phyloP scores from a whole-genome alignment of 2,329 filamentous ascomycete genomes.

The Penicillium hesseltinei region DNA sequence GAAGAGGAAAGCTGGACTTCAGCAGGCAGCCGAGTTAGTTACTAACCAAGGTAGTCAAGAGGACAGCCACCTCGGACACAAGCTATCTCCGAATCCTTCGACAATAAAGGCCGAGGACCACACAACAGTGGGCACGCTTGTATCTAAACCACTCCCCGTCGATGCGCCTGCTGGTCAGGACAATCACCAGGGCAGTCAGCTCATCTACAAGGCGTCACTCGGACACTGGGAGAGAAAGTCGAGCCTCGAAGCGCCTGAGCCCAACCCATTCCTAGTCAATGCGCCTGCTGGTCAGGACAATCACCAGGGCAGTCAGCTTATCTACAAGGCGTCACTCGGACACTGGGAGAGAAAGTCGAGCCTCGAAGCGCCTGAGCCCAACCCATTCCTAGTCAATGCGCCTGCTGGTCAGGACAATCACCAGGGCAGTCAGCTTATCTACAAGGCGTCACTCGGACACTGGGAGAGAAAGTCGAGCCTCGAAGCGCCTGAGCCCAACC shows the following conservation, averaged over 20 bases:
- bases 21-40: not conserved
- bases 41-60: not conserved
- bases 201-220: not conserved
- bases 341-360: no score
- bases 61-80: not conserved
- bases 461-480: no score
- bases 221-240: not conserved
- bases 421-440: no score
- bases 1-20: not conserved
- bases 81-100: no score
- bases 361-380: no score
- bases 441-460: no score
- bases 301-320: no score
- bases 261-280: not conserved
- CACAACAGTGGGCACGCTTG: not conserved
- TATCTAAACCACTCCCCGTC: not conserved
- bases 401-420: no score
- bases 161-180: not conserved
- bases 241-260: not conserved
- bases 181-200: not conserved
- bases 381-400: no score
- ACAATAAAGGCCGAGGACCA: not conserved
- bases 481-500: no score
- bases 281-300: no score
- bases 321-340: no score